These are phyloP conservation scores for Malus asiatica DNA, from an alignment of 306 rosid species.

Conservation along the genomic window DNA sequence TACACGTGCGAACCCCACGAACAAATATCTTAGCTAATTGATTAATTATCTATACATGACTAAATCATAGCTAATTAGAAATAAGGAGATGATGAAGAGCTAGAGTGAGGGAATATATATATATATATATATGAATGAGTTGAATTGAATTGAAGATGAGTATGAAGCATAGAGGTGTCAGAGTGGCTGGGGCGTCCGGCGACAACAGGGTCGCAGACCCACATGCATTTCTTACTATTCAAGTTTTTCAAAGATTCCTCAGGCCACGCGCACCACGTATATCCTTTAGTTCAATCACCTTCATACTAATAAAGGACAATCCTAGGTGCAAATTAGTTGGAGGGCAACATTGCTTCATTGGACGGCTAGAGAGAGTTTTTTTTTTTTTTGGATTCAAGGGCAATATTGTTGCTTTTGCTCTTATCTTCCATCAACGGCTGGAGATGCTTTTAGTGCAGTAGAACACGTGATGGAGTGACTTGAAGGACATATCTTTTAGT, in stretches of 20 bases:
- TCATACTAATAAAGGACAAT: not conserved
- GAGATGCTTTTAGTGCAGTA: not conserved
- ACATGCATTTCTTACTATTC: conserved; percentile 26
- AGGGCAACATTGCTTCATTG: too few species aligned
- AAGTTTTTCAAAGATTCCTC: not conserved
- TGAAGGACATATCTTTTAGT: too few species aligned
- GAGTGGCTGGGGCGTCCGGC: conserved; percentile 41
- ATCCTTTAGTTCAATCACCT: not conserved
- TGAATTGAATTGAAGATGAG: not conserved
- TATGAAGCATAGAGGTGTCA: conserved; percentile 20
- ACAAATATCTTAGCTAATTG: not conserved
- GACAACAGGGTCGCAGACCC: conserved; percentile 42
- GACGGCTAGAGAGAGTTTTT: too few species aligned
- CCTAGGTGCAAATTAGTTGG: not conserved
- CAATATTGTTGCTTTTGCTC: too few species aligned
- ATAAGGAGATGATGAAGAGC: conserved; percentile 11
- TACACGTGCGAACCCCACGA: conserved; percentile 43
- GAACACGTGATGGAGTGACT: not conserved
- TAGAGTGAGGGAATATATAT: not conserved
- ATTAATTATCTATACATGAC: not conserved
- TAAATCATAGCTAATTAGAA: conserved; percentile 6
- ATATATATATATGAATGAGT: not conserved
- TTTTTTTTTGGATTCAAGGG: too few species aligned
- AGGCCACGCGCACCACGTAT: not conserved
- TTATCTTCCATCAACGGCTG: too few species aligned